Conservation (phyloP, 306 rosid genomes). For the Malus sylvestris region DNA sequence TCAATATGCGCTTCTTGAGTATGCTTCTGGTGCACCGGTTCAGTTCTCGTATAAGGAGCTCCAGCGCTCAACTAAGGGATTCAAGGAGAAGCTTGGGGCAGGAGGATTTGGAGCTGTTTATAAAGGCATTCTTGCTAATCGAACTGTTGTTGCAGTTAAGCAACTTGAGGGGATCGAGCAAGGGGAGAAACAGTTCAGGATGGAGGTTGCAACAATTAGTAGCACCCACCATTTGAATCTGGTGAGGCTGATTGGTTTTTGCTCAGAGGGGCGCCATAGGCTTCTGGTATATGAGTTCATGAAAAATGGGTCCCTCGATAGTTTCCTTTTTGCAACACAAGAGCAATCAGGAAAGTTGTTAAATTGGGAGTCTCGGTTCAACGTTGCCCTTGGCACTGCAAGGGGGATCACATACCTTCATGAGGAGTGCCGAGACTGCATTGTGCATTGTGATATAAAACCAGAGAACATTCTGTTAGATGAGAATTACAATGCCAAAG, state of each 20-base stretch:
- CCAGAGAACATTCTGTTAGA: conserved; percentile 88
- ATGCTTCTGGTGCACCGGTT: conserved; percentile 90
- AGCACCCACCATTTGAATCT: conserved; percentile 89
- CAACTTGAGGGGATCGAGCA: conserved; percentile 82
- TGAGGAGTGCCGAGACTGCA: conserved; percentile 86
- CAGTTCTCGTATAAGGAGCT: conserved; percentile 80
- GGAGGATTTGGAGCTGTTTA: conserved; percentile 90
- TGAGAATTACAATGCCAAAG: conserved; percentile 58
- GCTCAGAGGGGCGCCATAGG: conserved; percentile 82
- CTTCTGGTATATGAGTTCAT: conserved; percentile 82
- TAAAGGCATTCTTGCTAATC: conserved; percentile 55
- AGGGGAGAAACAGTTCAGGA: conserved; percentile 84
- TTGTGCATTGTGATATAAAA: conserved; percentile 81
- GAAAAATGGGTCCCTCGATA: conserved; percentile 75
- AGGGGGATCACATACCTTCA: conserved; percentile 87
- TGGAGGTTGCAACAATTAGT: conserved; percentile 83
- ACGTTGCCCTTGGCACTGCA: conserved; percentile 67
- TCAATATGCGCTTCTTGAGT: conserved; percentile 85
- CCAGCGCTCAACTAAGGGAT: conserved; percentile 63
- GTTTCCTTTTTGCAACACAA: conserved; percentile 39
- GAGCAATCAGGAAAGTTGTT: conserved; percentile 41
- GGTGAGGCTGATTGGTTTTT: conserved; percentile 81
- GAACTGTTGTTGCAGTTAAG: conserved; percentile 74
- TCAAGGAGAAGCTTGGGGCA: conserved; percentile 84
- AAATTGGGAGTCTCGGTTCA: conserved; percentile 64